These are phyloP conservation scores for Cenchrus purpureus DNA, from an alignment of 176 grass and related monocot species.

Conservation along the genomic window DNA sequence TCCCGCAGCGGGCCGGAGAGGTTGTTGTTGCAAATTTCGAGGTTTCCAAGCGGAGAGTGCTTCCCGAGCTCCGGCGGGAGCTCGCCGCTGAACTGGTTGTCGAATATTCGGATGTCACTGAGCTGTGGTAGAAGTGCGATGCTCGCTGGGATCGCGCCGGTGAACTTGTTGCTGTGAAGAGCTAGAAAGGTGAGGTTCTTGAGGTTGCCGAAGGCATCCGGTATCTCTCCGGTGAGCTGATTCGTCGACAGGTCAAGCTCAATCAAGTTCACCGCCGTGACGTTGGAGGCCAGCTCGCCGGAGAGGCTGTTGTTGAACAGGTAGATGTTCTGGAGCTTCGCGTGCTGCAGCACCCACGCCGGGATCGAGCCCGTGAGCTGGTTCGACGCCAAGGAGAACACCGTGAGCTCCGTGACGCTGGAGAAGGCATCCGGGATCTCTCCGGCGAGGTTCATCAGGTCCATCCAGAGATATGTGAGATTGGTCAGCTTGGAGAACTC, in stretches of 20 bases:
- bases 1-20: no score
- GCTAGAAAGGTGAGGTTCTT: constrained; percentile 40
- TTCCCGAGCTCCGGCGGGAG: no score
- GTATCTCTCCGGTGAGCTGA: constrained; percentile 57
- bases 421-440: constrained; percentile 48
- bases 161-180: constrained; percentile 59
- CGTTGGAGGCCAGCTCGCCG: not conserved
- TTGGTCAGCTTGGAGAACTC: constrained; percentile 51
- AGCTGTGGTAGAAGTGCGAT: constrained; percentile 56
- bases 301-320: no score
- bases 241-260: constrained; percentile 61
- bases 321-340: no score
- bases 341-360: no score
- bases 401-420: constrained; percentile 31
- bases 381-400: constrained; percentile 40
- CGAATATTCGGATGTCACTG: constrained; percentile 45
- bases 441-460: constrained; percentile 33
- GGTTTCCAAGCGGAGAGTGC: no score
- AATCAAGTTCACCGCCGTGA: not conserved
- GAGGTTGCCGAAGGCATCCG: constrained; percentile 45
- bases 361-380: constrained; percentile 40
- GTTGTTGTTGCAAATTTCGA: no score
- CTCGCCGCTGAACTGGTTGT: constrained; percentile 42
- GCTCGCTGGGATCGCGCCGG: constrained; percentile 58
- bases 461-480: constrained; percentile 47